phyloP scores from a whole-genome alignment of 1,284 basidiomycete species.

The Ceratobasidium papillatum region DNA sequence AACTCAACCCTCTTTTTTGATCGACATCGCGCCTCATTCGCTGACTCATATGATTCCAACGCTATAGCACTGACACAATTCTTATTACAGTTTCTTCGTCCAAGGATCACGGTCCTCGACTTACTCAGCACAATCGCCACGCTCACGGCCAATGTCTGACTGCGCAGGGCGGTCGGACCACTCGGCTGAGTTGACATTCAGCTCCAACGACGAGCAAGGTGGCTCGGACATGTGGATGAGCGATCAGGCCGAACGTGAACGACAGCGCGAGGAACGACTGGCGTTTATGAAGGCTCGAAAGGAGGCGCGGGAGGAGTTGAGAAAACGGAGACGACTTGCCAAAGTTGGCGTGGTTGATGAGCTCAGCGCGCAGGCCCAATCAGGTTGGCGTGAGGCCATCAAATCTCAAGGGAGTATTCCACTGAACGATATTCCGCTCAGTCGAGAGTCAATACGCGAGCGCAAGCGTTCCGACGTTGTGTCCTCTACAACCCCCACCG shows the following conservation, averaged over 20 bases:
- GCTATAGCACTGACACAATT: constrained; percentile 1
- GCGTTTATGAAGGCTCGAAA: constrained; percentile 35
- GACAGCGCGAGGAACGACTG: constrained; percentile 14
- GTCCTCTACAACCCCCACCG: not conserved
- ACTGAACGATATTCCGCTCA: not conserved
- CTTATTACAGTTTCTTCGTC: constrained; percentile 33
- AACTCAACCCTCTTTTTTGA: constrained; percentile 17
- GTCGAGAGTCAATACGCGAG: not conserved
- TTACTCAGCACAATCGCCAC: constrained; percentile 22
- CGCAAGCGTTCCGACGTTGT: not conserved
- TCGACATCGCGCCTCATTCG: not conserved
- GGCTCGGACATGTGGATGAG: constrained; percentile 10
- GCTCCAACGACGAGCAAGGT: constrained; percentile 4
- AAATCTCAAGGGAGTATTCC: not conserved
- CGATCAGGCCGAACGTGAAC: constrained; percentile 30
- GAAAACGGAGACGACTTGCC: not conserved
- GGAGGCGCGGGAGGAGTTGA: constrained; percentile 11
- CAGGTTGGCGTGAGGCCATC: constrained; percentile 6
- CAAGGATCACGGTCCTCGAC: constrained; percentile 31
- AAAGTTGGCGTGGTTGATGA: not conserved
- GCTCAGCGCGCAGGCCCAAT: not conserved
- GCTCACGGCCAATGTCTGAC: not conserved
- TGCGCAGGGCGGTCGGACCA: not conserved
- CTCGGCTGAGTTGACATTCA: constrained; percentile 2
- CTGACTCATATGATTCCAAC: not conserved